Base-by-base conservation (phyloP, 2,329 filamentous ascomycete genomes). In the Monosporascus sp. region DNA sequence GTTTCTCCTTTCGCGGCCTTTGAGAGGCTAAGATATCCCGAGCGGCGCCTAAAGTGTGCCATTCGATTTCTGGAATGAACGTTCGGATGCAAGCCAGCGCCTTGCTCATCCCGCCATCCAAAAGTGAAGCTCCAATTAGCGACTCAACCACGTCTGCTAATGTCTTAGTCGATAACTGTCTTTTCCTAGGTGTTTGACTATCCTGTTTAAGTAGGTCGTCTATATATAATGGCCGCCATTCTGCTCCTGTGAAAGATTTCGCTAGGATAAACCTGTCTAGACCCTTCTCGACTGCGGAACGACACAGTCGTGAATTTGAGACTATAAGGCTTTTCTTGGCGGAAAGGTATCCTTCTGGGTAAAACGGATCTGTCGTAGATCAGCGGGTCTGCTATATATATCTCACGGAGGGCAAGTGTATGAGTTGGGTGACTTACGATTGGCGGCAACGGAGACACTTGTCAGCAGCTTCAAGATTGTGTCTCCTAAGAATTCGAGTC, bases 81-180 rank as follows among this genome's bases (percentile, higher is more conserved):
- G 85, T 66, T 3, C 77, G 74, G 14, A 94, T 77, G 66, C 87
- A 91, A 2, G 71, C 61, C 17, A 86, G 69, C 0, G 86, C 87
- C 58, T 82, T 86, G 0, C 72, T 48, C 15, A 88, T 72, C 0
- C 88, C 88, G 1, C 89, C 88, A 50, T 89, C 81, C 1, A 88
- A 56, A 61, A 81, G 91, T 0, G 88, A 81, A 1, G 85, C 88
- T 1, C 90, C 93, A 20, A 97, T 86, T 0, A 97, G 74, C 0
- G 92, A 82, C 58, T 97, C 93, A 0, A 96, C 80, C 0, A 97
- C 86, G 62, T 97, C 93, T 3, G 93, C 93, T 7, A 97, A 78
- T 0, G 82, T 82, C 66, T 97, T 97, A 1, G 84, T 87, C 0
- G 89, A 51, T 55, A 63, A 25, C 49, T 36, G 5, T 63, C 52